These are phyloP conservation scores for Taphrina communis DNA, from an alignment of 1,139 yeast species.

Conservation along the genomic window DNA sequence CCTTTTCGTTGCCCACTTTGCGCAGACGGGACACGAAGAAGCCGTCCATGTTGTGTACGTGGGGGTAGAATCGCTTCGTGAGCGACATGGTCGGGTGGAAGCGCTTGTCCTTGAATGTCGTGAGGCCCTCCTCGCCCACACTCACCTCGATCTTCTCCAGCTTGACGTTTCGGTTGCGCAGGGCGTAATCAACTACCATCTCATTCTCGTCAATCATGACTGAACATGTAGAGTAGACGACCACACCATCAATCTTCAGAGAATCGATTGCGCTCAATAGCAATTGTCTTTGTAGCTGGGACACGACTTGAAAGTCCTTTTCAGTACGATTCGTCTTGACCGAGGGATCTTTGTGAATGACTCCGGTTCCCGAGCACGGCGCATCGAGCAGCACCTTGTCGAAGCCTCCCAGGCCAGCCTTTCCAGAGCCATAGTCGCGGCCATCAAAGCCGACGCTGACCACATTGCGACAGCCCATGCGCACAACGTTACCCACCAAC, in stretches of 20 bases:
- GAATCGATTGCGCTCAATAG: constrained; percentile 95
- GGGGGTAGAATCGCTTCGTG: constrained; percentile 97
- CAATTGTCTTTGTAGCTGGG: constrained; percentile 94
- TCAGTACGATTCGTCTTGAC: constrained; percentile 94
- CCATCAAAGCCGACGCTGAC: constrained; percentile 98
- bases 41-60: constrained; percentile 97
- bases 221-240: constrained; percentile 97
- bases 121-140: constrained; percentile 95
- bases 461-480: constrained; percentile 95
- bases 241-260: constrained; percentile 89
- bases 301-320: constrained; percentile 94
- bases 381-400: constrained; percentile 96
- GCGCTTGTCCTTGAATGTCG: constrained; percentile 89
- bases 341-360: constrained; percentile 94
- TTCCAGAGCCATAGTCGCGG: constrained; percentile 80
- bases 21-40: constrained; percentile 96
- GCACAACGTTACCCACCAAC: constrained; percentile 93
- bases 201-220: constrained; percentile 98
- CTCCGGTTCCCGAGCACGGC: constrained; percentile 99
- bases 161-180: constrained; percentile 92
- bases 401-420: constrained; percentile 96
- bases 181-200: constrained; percentile 96
- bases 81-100: constrained; percentile 77
- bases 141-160: constrained; percentile 91
- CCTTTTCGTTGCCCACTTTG: constrained; percentile 65